Base-by-base conservation (phyloP, 1,139 yeast species). In the Geotrichum aggregatum region DNA sequence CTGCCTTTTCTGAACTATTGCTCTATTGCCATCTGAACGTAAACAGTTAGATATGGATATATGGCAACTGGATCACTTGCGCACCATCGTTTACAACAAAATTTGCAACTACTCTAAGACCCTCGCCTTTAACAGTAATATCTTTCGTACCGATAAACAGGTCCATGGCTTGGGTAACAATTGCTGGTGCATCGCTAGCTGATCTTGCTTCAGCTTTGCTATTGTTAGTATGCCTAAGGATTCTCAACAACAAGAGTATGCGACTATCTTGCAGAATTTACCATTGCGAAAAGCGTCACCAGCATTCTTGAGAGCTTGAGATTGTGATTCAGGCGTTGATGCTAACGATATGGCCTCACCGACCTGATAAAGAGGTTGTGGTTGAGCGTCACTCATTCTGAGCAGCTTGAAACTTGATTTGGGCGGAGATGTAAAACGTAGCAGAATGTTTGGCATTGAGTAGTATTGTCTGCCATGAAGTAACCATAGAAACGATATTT, bases 51-150 rank as follows among this genome's bases (percentile, higher is more conserved):
- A 6, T 18, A 22, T n/a, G 24, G 18, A 22, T 34, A 5, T 24
- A 34, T 13, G 30, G 35, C 11, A 35, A n/a, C 13, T 24, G 34
- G 38, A 16, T 7, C 10, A 13, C 13, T 11, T 21, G 54, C 57
- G 11, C 36, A 57, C 60, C 56, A 41, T 52, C 44, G 28, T 60
- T 59, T 24, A 59, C 58, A 16, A 58, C 57, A 11, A 58, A 47
- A 42, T 60, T 60, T 13, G 60, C 63, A 16, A 60, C 44, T 3
- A 60, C 55, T 18, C 59, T 48, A 18, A 60, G 44, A 11, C 44
- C 43, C 13, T 28, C 31, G 16, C 34, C 22, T 11, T 45, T 42
- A 13, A 51, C n/a, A 2, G 14, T 33, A 24, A 33, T 31, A 2
- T 44, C 19, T 14, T 14, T 31, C n/a, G 42, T 30, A n/a, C 11